These are phyloP conservation scores for Salisapilia sapeloensis DNA, from an alignment of 352 stramenopile genomes.

Conservation along the genomic window DNA sequence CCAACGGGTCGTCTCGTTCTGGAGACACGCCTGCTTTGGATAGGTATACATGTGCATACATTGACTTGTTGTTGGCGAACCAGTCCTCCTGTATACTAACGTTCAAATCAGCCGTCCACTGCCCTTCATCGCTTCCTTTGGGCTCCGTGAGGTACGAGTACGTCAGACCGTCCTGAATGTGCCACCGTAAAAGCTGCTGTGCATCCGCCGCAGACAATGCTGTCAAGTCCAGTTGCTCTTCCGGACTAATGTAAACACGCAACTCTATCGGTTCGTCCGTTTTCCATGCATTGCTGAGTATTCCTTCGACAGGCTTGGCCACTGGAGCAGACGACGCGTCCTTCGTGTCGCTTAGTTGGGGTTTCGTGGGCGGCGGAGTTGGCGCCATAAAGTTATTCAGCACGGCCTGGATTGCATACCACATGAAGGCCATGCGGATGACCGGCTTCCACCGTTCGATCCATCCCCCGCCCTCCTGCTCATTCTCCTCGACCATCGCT, in stretches of 20 bases:
- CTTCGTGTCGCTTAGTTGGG: conserved; percentile 4
- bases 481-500: too few species aligned
- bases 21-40: conserved; percentile 52
- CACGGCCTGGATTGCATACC: conserved; percentile 58
- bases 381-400: conserved; percentile 14
- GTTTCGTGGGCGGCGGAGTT: neutral
- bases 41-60: conserved; percentile 78
- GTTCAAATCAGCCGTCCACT: conserved; percentile 36
- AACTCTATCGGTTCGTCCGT: conserved; percentile 28
- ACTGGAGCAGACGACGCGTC: conserved; percentile 1
- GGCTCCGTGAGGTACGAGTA: conserved; percentile 32
- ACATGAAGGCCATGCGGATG: conserved; percentile 61
- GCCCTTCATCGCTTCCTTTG: conserved; percentile 19
- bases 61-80: conserved; percentile 41
- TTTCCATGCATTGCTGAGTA: conserved; percentile 32
- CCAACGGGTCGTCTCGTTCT: conserved; percentile 39
- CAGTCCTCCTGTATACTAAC: conserved; percentile 52
- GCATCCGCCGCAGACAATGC: conserved; percentile 12
- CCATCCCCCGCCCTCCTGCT: too few species aligned
- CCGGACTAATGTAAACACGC: conserved; percentile 46
- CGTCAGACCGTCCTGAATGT: conserved; percentile 18
- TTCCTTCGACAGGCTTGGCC: neutral
- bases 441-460: too few species aligned
- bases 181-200: conserved; percentile 44
- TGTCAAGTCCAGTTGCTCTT: conserved; percentile 29